A percentile compares a stretch with the other conserved stretches of the same genome.
These are phyloP conservation scores for Lachancea thermotolerans DNA, from an alignment of 805 yeast genomes.

Conservation along the genomic window DNA sequence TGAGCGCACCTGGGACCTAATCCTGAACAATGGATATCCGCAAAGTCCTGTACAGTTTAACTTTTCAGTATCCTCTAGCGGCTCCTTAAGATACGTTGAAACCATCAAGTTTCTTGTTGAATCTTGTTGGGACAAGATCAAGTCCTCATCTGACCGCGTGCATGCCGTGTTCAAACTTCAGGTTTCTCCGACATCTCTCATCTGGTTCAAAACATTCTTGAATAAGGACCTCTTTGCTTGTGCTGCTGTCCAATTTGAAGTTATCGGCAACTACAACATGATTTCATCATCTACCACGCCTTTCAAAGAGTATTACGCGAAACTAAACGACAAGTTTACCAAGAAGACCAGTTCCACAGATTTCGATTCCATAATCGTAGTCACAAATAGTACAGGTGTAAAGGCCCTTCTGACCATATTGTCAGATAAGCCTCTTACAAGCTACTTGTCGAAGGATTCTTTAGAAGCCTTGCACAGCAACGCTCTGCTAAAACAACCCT, in stretches of 20 bases:
- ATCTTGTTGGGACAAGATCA: slow-evolving; percentile 15
- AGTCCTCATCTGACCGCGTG: slow-evolving; percentile 6
- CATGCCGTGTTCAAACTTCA: slow-evolving; percentile 19
- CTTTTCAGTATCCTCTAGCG: slow-evolving; percentile 21
- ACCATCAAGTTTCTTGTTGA: slow-evolving; percentile 29
- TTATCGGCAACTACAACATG: slow-evolving; percentile 13
- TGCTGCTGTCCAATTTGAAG: slow-evolving; percentile 18
- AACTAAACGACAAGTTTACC: slow-evolving; percentile 23
- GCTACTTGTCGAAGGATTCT: slow-evolving; percentile 26
- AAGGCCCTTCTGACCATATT: slow-evolving; percentile 30
- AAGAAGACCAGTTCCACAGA: slow-evolving; percentile 3
- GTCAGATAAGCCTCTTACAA: slow-evolving; percentile 29
- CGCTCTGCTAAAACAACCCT: slow-evolving; percentile 13
- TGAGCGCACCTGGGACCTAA: slow-evolving; percentile 18
- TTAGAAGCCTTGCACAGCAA: slow-evolving; percentile 20
- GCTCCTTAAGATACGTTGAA: slow-evolving; percentile 31
- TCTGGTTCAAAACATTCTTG: slow-evolving; percentile 30
- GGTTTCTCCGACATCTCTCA: slow-evolving; percentile 25
- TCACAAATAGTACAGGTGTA: slow-evolving; percentile 31
- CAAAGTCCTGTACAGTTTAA: slow-evolving; percentile 6
- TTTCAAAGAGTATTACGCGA: slow-evolving; percentile 29
- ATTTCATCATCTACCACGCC: slow-evolving; percentile 22
- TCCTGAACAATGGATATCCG: slow-evolving; percentile 5
- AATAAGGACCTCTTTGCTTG: slow-evolving; percentile 13
- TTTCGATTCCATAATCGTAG: slow-evolving; percentile 23